A percentile compares a stretch with the other conserved stretches of the same genome.
phyloP scores from a whole-genome alignment of 495 filamentous ascomycete genomes.

The Penicillium silybi region DNA sequence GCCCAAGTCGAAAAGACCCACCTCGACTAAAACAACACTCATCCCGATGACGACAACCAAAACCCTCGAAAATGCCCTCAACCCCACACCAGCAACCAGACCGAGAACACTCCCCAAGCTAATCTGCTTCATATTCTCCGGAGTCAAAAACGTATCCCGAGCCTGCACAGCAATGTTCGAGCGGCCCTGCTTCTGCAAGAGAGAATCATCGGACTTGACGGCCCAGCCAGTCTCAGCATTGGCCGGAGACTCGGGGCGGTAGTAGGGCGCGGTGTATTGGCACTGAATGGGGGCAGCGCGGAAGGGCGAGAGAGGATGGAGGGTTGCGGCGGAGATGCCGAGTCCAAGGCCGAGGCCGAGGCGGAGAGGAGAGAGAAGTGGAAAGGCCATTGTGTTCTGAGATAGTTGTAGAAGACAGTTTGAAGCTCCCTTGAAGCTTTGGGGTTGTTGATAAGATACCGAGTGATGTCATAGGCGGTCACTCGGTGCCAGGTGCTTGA shows the following conservation, averaged over 20 bases:
- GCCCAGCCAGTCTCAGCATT: slow-evolving; percentile 28
- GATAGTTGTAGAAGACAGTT: not conserved
- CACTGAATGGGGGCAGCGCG: slow-evolving; percentile 37
- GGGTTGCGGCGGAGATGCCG: slow-evolving; percentile 27
- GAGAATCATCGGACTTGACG: slow-evolving; percentile 18
- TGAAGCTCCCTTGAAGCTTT: not conserved
- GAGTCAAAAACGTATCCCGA: slow-evolving; percentile 27
- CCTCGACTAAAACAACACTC: slow-evolving; percentile 66
- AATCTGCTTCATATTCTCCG: slow-evolving; percentile 60
- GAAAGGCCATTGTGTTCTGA: slow-evolving; percentile 21
- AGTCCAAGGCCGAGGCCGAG: slow-evolving; percentile 42
- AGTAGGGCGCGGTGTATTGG: slow-evolving; percentile 32
- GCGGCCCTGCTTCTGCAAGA: slow-evolving; percentile 26
- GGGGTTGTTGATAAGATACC: slow-evolving; percentile 2
- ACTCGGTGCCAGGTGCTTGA: not conserved
- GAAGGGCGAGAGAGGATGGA: slow-evolving; percentile 37
- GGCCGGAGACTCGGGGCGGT: slow-evolving; percentile 11
- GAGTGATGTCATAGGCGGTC: slow-evolving; percentile 2
- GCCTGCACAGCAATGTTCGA: slow-evolving; percentile 10
- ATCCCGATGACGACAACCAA: slow-evolving; percentile 71
- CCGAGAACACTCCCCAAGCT: slow-evolving; percentile 67
- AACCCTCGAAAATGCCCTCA: slow-evolving; percentile 71
- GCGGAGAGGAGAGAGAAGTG: slow-evolving; percentile 33
- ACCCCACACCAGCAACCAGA: slow-evolving; percentile 62
- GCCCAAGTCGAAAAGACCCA: slow-evolving; percentile 32